Conservation (phyloP, 768 basidiomycete genomes). For the Boletus speciosus region DNA sequence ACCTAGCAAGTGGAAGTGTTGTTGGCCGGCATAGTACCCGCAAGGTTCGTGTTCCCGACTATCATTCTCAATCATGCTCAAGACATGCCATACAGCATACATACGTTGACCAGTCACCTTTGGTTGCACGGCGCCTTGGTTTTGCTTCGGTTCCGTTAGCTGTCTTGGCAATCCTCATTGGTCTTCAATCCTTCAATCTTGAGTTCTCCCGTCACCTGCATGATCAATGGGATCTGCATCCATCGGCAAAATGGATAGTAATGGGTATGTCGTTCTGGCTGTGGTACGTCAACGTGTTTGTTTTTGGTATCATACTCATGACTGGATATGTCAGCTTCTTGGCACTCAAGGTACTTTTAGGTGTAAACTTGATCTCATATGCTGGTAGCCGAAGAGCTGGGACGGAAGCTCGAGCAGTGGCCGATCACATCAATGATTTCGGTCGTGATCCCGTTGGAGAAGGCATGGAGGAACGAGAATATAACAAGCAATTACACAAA, state of each 20-base stretch:
- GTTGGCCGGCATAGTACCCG: constrained; percentile 63
- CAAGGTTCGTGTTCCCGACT: constrained; percentile 47
- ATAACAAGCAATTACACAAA: constrained; percentile 77
- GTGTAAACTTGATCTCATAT: constrained; percentile 81
- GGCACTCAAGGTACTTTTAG: constrained; percentile 88
- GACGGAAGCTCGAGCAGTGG: constrained; percentile 72
- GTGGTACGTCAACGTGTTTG: constrained; percentile 57
- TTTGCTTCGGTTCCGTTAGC: constrained; percentile 92
- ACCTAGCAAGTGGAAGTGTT: constrained; percentile 77
- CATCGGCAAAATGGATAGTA: constrained; percentile 56
- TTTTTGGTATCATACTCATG: neutral
- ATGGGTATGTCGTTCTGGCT: constrained; percentile 76
- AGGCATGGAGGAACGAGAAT: constrained; percentile 81
- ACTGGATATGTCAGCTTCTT: constrained; percentile 52
- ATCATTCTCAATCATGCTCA: neutral
- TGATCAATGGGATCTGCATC: constrained; percentile 40
- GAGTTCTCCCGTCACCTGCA: constrained; percentile 48
- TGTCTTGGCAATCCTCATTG: constrained; percentile 73
- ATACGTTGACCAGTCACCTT: constrained; percentile 93
- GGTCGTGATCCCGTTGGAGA: constrained; percentile 92
- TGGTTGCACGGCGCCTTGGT: constrained; percentile 89
- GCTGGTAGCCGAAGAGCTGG: constrained; percentile 70
- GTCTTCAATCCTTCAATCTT: constrained; percentile 64
- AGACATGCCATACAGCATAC: constrained; percentile 52
- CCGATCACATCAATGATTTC: constrained; percentile 80